phyloP scores from a whole-genome alignment of 345 rosid genomes.

The Populus davidiana region DNA sequence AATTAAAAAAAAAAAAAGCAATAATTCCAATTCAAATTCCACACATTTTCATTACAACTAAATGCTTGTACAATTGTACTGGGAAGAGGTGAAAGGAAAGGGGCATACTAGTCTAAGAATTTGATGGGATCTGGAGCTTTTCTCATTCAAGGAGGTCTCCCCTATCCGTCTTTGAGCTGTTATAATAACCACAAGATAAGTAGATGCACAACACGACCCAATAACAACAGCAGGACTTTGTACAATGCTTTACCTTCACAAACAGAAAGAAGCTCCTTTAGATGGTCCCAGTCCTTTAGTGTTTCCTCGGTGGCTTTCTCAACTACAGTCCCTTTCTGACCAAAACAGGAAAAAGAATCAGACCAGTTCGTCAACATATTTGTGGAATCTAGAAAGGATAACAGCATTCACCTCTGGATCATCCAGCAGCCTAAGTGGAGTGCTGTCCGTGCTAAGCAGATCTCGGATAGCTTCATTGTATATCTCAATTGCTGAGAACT shows the following conservation, averaged over 20 bases:
- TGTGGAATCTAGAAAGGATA: constrained; percentile 1
- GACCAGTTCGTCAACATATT: constrained; percentile 7
- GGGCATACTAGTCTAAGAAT: constrained; percentile 76
- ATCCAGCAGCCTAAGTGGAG: constrained; percentile 83
- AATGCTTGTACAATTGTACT: constrained; percentile 14
- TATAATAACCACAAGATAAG: constrained; percentile 20
- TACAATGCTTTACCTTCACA: constrained; percentile 71
- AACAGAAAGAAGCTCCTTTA: constrained; percentile 72
- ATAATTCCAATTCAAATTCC: neutral
- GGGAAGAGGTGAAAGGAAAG: constrained; percentile 5
- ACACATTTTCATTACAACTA: neutral
- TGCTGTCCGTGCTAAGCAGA: constrained; percentile 64
- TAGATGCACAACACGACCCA: constrained; percentile 14
- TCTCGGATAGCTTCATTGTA: constrained; percentile 93
- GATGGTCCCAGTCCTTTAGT: constrained; percentile 82
- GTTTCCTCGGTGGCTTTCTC: constrained; percentile 80
- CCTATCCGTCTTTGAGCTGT: constrained; percentile 91
- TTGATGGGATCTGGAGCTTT: constrained; percentile 98
- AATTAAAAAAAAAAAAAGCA: constrained; percentile 13
- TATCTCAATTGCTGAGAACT: constrained; percentile 94
- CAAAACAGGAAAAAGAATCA: constrained; percentile 22
- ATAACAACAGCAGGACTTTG: constrained; percentile 4
- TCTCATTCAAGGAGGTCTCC: constrained; percentile 86
- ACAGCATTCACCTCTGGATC: constrained; percentile 74
- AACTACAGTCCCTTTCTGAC: constrained; percentile 80